Conservation (phyloP, 169 alveolate genomes). For the Cryptosporidium ubiquitum region DNA sequence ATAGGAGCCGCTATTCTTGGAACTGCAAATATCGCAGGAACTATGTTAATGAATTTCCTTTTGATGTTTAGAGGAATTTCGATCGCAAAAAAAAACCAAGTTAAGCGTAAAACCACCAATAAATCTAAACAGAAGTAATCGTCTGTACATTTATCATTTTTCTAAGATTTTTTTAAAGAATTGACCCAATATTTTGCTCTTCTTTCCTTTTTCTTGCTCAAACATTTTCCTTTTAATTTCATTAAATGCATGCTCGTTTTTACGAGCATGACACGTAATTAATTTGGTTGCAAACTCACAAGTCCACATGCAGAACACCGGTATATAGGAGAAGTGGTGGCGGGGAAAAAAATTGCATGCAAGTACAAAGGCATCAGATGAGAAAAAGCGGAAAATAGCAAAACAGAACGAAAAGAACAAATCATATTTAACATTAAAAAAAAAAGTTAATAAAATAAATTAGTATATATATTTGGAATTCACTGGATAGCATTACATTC, state of each 20-base stretch:
- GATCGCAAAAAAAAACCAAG: background rate
- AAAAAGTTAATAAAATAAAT: background rate
- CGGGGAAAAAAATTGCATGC: background rate
- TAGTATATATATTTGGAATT: background rate
- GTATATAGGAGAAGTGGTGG: background rate
- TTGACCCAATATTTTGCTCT: too few species aligned
- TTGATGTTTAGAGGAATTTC: background rate
- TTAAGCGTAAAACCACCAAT: background rate
- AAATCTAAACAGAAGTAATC: slow-evolving; percentile 26
- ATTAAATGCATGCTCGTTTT: background rate
- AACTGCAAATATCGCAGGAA: slow-evolving; percentile 57
- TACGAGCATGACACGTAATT: background rate
- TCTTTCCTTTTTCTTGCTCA: background rate
- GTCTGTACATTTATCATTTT: background rate
- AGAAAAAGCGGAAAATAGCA: background rate
- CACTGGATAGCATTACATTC: slow-evolving; percentile 76
- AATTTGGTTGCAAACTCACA: background rate
- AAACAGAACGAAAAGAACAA: background rate
- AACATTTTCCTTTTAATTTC: background rate
- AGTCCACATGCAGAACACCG: background rate
- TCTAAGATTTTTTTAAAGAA: background rate
- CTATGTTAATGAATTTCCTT: slow-evolving; percentile 26
- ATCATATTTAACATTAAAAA: background rate
- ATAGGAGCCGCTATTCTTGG: slow-evolving; percentile 57
- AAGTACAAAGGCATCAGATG: background rate